Evolutionary conservation across 129 eudicot genomes (phyloP), one percentile per base, ranked within the genome.

Genomic region (Chrysanthemum makinoi): DNA sequence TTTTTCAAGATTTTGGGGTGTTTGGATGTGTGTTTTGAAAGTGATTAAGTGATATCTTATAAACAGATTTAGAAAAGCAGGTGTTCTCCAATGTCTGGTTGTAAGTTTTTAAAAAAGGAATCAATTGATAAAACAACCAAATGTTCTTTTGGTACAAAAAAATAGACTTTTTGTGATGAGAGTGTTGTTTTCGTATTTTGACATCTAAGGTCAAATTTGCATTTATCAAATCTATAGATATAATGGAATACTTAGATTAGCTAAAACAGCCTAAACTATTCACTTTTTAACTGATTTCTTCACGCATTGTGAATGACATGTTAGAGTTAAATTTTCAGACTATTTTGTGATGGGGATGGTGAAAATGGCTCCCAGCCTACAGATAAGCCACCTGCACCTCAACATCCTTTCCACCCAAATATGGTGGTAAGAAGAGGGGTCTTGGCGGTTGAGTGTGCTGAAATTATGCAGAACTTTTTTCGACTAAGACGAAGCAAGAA

Each of bases 401-500:
- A 80, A 35, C 98, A 94, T 59, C 98, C 98, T 5, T 94, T 94
- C 75, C 96, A 94, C 86, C 93, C 92, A 19, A 87, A 89, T 66
- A 80, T 94, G 50, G 62, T 17, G 43, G 75, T 89, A 5, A 76
- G 96, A 62, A 80, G 96, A 82, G 91, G 92, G 51, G 82, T 94
- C 11, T 66, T 94, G 75, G 82, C 88, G 55, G 65, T 83, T 56
- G 96, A 94, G 66, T 94, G 96, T 77, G 95, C 89, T 20, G 90
- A 82, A 44, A 71, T 83, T 13, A 94, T 94, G 96, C 87, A 87
- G 49, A 84, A 87, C 26, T 94, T 89, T 68, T 89, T 94, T 67
- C 89, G 83, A 60, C 84, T 81, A 66, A 83, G 95, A 73, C 81
- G 98, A 83, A 83, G 70, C 77, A 80, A 87, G 78, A 83, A 78